These are phyloP conservation scores for Senecio squalidus DNA, from an alignment of 140 eudicot genomes.

Conservation along the genomic window DNA sequence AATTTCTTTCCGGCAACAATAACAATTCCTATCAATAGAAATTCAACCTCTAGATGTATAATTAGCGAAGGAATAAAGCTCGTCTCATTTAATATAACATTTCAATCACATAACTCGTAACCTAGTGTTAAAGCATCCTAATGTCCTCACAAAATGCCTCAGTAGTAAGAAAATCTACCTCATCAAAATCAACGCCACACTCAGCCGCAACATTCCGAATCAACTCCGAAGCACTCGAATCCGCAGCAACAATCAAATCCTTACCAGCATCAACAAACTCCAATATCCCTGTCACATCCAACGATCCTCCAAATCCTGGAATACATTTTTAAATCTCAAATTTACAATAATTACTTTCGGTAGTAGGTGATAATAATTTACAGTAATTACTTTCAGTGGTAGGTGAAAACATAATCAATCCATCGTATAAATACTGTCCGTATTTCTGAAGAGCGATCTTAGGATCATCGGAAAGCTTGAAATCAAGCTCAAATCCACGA, in stretches of 20 bases:
- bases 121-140: too few species aligned
- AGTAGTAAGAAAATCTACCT: constrained; percentile 36
- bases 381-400: constrained; percentile 39
- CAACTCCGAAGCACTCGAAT: constrained; percentile 72
- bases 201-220: constrained; percentile 82
- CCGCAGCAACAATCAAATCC: constrained; percentile 88
- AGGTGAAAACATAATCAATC: constrained; percentile 67
- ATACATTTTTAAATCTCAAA: constrained; percentile 6
- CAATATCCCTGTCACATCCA: constrained; percentile 59
- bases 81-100: too few species aligned
- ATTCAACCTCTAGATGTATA: too few species aligned
- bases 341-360: too few species aligned
- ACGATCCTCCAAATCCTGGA: constrained; percentile 77
- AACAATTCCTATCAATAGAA: too few species aligned
- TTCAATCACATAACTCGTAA: too few species aligned
- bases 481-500: constrained; percentile 74
- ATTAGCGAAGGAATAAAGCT: too few species aligned
- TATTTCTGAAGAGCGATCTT: constrained; percentile 72
- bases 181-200: constrained; percentile 93
- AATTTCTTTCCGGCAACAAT: too few species aligned
- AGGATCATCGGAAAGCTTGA: constrained; percentile 82
- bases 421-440: constrained; percentile 78
- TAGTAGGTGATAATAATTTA: background rate
- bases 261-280: constrained; percentile 88
- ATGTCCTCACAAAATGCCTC: too few species aligned